These are phyloP conservation scores for Pneumocystis sp. DNA, from an alignment of 1,139 yeast species.

Conservation along the genomic window DNA sequence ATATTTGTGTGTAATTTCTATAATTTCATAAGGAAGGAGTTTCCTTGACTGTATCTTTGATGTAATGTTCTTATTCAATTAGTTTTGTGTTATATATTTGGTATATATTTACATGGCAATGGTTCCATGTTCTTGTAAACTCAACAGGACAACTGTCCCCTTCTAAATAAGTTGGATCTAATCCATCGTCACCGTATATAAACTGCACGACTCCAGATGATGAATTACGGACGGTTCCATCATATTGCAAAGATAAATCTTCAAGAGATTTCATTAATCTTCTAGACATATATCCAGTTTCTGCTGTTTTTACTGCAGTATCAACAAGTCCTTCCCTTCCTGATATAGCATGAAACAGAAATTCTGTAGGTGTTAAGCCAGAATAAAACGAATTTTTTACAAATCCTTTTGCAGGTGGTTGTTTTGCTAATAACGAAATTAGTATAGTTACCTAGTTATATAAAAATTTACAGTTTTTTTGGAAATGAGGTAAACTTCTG, in stretches of 20 bases:
- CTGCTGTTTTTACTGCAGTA: constrained; percentile 98
- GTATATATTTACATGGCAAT: constrained; percentile 30
- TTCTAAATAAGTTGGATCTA: constrained; percentile 98
- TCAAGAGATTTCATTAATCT: constrained; percentile 96
- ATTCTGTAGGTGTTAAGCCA: constrained; percentile 92
- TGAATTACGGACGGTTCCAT: constrained; percentile 86
- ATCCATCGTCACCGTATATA: constrained; percentile 96
- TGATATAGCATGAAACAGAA: constrained; percentile 94
- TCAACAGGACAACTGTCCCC: constrained; percentile 96
- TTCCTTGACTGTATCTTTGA: constrained; percentile 29
- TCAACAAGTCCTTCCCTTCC: constrained; percentile 99
- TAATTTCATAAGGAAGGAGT: constrained; percentile 57
- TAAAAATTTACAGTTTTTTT: constrained; percentile 42
- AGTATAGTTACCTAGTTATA: background rate
- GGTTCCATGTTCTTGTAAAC: constrained; percentile 89
- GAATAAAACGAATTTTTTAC: constrained; percentile 90
- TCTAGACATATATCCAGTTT: constrained; percentile 98
- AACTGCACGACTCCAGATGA: constrained; percentile 94
- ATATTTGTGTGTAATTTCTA: constrained; percentile 39
- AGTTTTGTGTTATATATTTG: background rate
- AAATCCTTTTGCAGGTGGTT: constrained; percentile 96
- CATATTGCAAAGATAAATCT: constrained; percentile 87
- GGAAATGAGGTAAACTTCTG: constrained; percentile 92
- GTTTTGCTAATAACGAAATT: constrained; percentile 35
- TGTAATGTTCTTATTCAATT: background rate